Evolutionary conservation across 2,329 filamentous ascomycete species (phyloP), one percentile per base, ranked within the genome.

Genomic region (Trichoderma citrinoviride): DNA sequence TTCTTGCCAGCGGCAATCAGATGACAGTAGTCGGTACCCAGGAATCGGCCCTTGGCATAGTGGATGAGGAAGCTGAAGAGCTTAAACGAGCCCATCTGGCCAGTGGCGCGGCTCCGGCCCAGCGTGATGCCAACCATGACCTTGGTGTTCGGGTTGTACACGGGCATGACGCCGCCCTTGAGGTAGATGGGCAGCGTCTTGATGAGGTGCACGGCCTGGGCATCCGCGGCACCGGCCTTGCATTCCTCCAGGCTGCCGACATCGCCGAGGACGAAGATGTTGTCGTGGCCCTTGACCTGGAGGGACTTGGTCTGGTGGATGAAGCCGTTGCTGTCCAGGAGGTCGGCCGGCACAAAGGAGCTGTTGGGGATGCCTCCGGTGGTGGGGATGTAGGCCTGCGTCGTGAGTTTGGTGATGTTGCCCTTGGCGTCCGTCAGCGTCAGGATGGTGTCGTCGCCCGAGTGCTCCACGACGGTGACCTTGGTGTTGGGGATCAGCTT

Each of bases 361-460:
- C 78, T 80, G 73, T 85, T 85, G 64, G 79, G 77, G 0, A 71
- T 57, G 4, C 78, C 65, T 49, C 83, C 83, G 41, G 77, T 80
- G 0, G 81, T 78, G 0, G 83, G 82, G 15, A 85, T 71, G 70
- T 82, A 80, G 0, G 82, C 73, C 69, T 82, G 79, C 0, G 79
- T 72, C 15, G 70, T 71, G 57, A 85, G 71, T 3, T 74, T 78
- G 66, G 72, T 73, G 46, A 69, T 76, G n/a, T 62, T 73, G 21
- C 77, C 78, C 61, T 75, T 73, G 3, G 72, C 68, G 44, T 69
- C 69, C 12, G 69, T 73, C 5, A 81, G 72, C 64, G 77, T 74
- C 14, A 81, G 68, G n/a, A 73, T 53, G 1, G 73, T 75, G 29
- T 77, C 71, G 19, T 66, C 66, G 29, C 70, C 71, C 2, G 67